These are phyloP conservation scores for Pyracantha coccinea DNA, from an alignment of 331 rosid species.

Conservation along the genomic window DNA sequence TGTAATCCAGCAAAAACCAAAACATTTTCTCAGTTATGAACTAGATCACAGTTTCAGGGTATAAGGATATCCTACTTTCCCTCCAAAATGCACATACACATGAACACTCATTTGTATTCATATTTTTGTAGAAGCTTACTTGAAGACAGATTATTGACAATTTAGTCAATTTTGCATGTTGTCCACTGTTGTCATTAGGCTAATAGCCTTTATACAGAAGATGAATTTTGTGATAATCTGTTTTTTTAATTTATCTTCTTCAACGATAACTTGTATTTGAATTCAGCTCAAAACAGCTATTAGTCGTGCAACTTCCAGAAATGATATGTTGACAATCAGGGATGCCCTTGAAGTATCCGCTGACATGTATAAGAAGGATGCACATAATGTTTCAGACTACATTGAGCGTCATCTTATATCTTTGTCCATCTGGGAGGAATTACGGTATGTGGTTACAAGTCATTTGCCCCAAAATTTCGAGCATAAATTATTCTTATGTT, in stretches of 20 bases:
- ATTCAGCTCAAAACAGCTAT: slow-evolving; percentile 95
- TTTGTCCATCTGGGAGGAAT: slow-evolving; percentile 92
- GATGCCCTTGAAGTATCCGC: slow-evolving; percentile 99
- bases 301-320: slow-evolving; percentile 82
- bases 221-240: neutral
- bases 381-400: slow-evolving; percentile 70
- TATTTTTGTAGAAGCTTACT: neutral
- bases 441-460: slow-evolving; percentile 48
- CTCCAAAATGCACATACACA: neutral
- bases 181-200: neutral
- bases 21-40: neutral
- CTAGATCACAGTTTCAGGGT: neutral
- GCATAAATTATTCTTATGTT: neutral
- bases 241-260: neutral
- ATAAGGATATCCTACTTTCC: neutral
- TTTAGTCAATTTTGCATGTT: neutral
- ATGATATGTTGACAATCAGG: slow-evolving; percentile 73
- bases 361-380: slow-evolving; percentile 86
- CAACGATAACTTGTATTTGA: slow-evolving; percentile 13
- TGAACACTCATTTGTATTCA: neutral
- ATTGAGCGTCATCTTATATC: slow-evolving; percentile 94
- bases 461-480: neutral
- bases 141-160: neutral
- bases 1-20: neutral
- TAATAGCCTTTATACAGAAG: neutral